Evolutionary conservation across 352 stramenopile genomes (phyloP).

Genomic region (Phytophthora niederhauseri): DNA sequence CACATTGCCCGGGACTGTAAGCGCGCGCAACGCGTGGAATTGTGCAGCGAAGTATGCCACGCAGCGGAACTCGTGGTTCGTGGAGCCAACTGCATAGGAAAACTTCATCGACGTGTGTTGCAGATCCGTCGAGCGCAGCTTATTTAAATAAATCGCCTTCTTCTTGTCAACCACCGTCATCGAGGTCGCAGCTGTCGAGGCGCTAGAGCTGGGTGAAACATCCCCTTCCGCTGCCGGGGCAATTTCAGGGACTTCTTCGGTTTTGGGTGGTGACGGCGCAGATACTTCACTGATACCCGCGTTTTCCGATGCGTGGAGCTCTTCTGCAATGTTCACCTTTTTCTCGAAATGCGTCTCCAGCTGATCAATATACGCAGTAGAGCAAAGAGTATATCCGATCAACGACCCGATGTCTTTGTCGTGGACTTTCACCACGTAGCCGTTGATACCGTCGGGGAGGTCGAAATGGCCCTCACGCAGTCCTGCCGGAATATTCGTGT

Average conservation of each 20-base stretch:
- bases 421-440: conserved; percentile 80
- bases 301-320: conserved; percentile 45
- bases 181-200: conserved; percentile 14
- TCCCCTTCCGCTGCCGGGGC: background rate
- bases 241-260: conserved; percentile 22
- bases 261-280: conserved; percentile 22
- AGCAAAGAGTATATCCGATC: conserved; percentile 84
- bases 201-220: conserved; percentile 6
- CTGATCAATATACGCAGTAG: conserved; percentile 68
- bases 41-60: conserved; percentile 84
- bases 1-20: conserved; percentile 69
- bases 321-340: conserved; percentile 53
- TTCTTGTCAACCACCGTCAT: conserved; percentile 44
- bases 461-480: conserved; percentile 78
- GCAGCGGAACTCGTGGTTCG: conserved; percentile 69
- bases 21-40: conserved; percentile 78
- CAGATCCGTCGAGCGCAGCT: conserved; percentile 68
- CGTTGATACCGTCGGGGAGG: conserved; percentile 70
- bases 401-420: conserved; percentile 85
- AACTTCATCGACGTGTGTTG: conserved; percentile 88
- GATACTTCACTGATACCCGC: conserved; percentile 25
- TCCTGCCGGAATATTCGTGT: conserved; percentile 46
- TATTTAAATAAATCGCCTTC: conserved; percentile 64
- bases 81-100: conserved; percentile 51
- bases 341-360: conserved; percentile 69